These are phyloP conservation scores for Oemleria cerasiformis DNA, from an alignment of 306 rosid species.

Conservation along the genomic window DNA sequence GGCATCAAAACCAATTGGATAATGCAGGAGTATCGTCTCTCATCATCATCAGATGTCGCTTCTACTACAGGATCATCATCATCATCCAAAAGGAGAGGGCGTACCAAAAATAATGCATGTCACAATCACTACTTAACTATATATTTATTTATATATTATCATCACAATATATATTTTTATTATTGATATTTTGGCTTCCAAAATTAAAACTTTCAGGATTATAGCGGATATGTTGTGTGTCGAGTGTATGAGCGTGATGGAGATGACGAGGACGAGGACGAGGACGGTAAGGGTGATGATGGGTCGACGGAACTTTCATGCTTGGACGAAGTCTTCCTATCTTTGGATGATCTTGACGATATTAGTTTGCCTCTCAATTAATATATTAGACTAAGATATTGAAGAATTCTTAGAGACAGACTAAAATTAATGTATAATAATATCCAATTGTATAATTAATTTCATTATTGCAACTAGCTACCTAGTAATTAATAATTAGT, in stretches of 20 bases:
- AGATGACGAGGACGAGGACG: too few relatives aligned
- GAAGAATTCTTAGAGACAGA: neutral
- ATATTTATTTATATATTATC: neutral
- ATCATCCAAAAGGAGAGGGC: constrained; percentile 61
- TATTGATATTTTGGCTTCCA: neutral
- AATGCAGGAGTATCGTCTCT: constrained; percentile 83
- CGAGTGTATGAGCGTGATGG: constrained; percentile 59
- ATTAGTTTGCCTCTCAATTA: constrained; percentile 68
- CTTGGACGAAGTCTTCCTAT: constrained; percentile 93
- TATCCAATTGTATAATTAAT: too few relatives aligned
- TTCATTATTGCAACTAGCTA: too few relatives aligned
- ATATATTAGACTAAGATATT: neutral
- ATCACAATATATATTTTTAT: neutral
- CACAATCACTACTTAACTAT: neutral
- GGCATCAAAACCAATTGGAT: constrained; percentile 74
- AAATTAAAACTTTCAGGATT: constrained; percentile 40
- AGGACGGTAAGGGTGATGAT: too few relatives aligned
- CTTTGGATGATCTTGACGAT: constrained; percentile 95
- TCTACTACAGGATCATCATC: constrained; percentile 18
- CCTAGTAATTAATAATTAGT: too few relatives aligned
- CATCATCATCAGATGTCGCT: constrained; percentile 30
- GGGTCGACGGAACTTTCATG: constrained; percentile 78
- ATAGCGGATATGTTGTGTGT: constrained; percentile 65
- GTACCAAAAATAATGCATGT: constrained; percentile 41
- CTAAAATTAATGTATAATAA: too few relatives aligned